Evolutionary conservation across 2,329 filamentous ascomycete species (phyloP), one percentile per base, ranked within the genome.

Genomic region (Fusarium coicis): DNA sequence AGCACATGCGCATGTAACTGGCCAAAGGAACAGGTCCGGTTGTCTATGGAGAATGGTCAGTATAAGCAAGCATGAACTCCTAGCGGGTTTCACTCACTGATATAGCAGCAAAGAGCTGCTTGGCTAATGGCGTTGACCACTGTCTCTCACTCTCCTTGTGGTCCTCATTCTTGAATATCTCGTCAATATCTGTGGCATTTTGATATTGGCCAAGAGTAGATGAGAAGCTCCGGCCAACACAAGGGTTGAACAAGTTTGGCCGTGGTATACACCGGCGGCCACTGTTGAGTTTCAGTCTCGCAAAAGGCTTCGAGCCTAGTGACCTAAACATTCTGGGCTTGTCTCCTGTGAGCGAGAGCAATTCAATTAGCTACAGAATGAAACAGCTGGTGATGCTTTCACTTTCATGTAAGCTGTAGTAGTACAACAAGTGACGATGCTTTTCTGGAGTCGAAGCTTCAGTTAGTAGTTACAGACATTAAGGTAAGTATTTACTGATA

Each of bases 1-100:
- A 89, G 81, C 96, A 98, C 92, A 98, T 97, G 80, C 96, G 95
- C 96, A 99, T 99, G 82, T 95, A 99, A 58, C 94, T 92, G 10
- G 96, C 95, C 68, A 99, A 89, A 2, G 96, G 94, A 34, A 98
- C 91, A 8, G 96, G 96, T 0, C 96, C 96, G 16, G 96, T 98
- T 44, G 92, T 83, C 84, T 86, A 62, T 21, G 46, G 49, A 57
- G 40, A 37, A 46, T 30, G 42, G 28, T 52, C 10, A 68, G 55
- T 46, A 36, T 44, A 36, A 39, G 42, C n/a, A 34, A 40, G 42
- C n/a, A 34, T 19, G 18, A n/a, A 16, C 12, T 14, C 19, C 10
- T 7, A 26, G 18, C 6, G n/a, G 21, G 18, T 12, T n/a, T 30
- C 21, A 39, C 47, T 50, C 23, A 97, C 95, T 74, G 92, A 92